Evolutionary conservation across 805 yeast genomes (phyloP).

Genomic region (Priceomyces carsonii): DNA sequence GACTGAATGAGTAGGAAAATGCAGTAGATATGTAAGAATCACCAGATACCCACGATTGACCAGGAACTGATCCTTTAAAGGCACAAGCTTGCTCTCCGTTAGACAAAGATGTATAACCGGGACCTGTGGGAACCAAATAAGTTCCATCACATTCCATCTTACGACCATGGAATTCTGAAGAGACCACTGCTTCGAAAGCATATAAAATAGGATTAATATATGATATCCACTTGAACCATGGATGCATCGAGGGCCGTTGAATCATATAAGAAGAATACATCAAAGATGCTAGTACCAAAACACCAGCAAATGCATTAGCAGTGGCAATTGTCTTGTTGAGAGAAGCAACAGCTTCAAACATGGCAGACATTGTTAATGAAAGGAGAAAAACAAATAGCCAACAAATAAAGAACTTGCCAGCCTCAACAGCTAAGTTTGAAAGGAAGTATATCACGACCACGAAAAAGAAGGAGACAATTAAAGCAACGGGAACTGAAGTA

Average conservation of each 20-base stretch:
- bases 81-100: slow-evolving; percentile 19
- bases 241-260: slow-evolving; percentile 34
- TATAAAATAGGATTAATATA: slow-evolving; percentile 35
- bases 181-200: slow-evolving; percentile 28
- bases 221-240: slow-evolving; percentile 39
- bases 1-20: slow-evolving; percentile 36
- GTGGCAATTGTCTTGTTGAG: slow-evolving; percentile 52
- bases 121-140: slow-evolving; percentile 25
- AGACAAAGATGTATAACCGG: slow-evolving; percentile 18
- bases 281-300: slow-evolving; percentile 35
- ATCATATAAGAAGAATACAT: slow-evolving; percentile 32
- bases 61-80: slow-evolving; percentile 18
- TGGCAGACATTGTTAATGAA: slow-evolving; percentile 53
- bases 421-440: slow-evolving; percentile 44
- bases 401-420: slow-evolving; percentile 57
- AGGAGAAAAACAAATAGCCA: slow-evolving; percentile 46
- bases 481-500: slow-evolving; percentile 20
- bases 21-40: slow-evolving; percentile 34
- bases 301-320: slow-evolving; percentile 57
- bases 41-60: slow-evolving; percentile 25
- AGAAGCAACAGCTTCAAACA: slow-evolving; percentile 56
- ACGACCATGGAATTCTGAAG: slow-evolving; percentile 32
- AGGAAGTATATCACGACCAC: slow-evolving; percentile 28
- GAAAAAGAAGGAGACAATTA: slow-evolving; percentile 21
- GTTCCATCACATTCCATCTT: slow-evolving; percentile 24